Percentiles rank a stretch among this genome's conserved stretches.
Evolutionary conservation across 129 eudicot genomes (phyloP).

Genomic region (Saposhnikovia divaricata): DNA sequence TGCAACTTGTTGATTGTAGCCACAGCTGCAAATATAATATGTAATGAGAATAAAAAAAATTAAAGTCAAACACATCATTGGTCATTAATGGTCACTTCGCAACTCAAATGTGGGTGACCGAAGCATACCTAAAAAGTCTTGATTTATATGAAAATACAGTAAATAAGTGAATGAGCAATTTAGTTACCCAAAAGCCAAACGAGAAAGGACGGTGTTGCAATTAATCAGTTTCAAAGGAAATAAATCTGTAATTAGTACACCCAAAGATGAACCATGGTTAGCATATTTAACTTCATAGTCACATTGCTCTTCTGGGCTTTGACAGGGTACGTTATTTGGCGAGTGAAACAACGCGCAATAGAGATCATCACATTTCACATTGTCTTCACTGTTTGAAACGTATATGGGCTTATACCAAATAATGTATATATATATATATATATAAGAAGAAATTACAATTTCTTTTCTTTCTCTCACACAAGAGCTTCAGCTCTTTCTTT

Average conservation of each 20-base stretch:
- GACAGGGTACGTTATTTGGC: conserved; percentile 40
- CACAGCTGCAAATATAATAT: conserved; percentile 48
- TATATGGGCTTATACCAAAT: no score
- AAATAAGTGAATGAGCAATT: neutral
- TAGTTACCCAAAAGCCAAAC: conserved; percentile 73
- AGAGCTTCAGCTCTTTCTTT: no score
- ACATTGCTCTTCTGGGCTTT: conserved; percentile 61
- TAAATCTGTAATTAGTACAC: conserved; percentile 62
- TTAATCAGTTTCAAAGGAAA: conserved; percentile 51
- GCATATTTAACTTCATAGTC: conserved; percentile 82
- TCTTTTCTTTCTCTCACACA: no score
- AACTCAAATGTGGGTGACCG: neutral
- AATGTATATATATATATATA: no score
- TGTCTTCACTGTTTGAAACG: no score
- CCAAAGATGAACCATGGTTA: conserved; percentile 80
- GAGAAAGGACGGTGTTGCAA: conserved; percentile 38
- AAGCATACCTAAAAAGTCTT: neutral
- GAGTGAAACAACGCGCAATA: conserved; percentile 54
- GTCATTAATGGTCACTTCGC: neutral
- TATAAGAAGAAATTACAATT: no score
- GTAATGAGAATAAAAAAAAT: no score
- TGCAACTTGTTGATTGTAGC: conserved; percentile 79
- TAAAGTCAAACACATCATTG: neutral
- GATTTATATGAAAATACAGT: no score
- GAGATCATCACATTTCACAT: conserved; percentile 56